Base-by-base conservation (phyloP, 2,329 filamentous ascomycete species). In the Falciphora oryzae region DNA sequence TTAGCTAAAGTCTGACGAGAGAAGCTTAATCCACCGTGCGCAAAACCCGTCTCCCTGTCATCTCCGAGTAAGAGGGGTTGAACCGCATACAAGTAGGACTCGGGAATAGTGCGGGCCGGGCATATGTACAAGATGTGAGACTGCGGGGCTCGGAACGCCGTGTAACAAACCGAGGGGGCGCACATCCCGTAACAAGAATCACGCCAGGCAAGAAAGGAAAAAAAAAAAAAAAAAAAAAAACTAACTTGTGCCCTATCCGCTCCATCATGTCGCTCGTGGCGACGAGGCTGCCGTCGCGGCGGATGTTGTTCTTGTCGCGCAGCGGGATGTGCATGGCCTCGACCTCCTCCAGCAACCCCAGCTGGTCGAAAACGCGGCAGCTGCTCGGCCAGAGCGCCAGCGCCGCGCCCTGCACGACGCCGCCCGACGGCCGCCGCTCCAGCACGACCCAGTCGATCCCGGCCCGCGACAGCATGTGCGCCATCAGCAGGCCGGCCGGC, bases 401-500 rank as follows among this genome's bases (percentile, higher is more conserved):
- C 8, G 67, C 67, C 3, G 70, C 66, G 16, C 69, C 69, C 14
- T 70, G 68, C 38, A 71, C 70, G 18, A 69, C 64, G 1, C 71
- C 63, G 11, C 70, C 65, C 1, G 68, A 65, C 44, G 69, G 13
- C 8, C 70, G 65, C 0, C 69, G 65, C 66, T 76, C 74, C 1
- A 75, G 66, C 22, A 76, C 63, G 16, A 75, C 66, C 63, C 74
- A 73, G 35, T 70, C 67, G 53, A 74, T 71, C 4, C 72, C 73
- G 1, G 75, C 75, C 1, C 67, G 66, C 38, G 64, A n/a, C 3
- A 76, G 70, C 38, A 70, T 68, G 59, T 75, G 73, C 27, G 62
- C 65, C 29, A 84, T 83, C 65, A 70, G 75, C 0, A 66, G 53
- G 22, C 62, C 65, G n/a, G 50, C 65, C 28, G 65, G 65, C 18